These are phyloP conservation scores for Priceomyces fermenticarens DNA, from an alignment of 805 yeast genomes.

Conservation along the genomic window DNA sequence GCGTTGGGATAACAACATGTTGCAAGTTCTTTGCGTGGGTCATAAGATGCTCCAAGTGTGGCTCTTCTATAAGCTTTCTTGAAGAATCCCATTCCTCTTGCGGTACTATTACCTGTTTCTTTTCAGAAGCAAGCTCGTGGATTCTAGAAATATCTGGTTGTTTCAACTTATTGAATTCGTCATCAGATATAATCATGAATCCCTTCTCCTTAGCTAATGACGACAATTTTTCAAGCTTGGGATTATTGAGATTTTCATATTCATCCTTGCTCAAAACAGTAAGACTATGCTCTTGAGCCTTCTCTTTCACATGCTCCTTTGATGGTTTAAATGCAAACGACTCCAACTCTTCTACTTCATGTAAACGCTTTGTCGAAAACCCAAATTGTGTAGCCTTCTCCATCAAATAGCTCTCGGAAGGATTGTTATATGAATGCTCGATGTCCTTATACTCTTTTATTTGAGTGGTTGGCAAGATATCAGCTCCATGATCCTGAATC, in stretches of 20 bases:
- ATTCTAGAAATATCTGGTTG: constrained; percentile 15
- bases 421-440: constrained; percentile 28
- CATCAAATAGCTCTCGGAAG: constrained; percentile 30
- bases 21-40: constrained; percentile 11
- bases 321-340: constrained; percentile 18
- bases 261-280: constrained; percentile 10
- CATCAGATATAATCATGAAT: constrained; percentile 13
- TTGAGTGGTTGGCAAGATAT: constrained; percentile 16
- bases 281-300: constrained; percentile 13
- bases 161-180: constrained; percentile 13
- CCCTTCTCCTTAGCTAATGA: constrained; percentile 16
- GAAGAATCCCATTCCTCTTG: constrained; percentile 11
- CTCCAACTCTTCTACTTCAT: constrained; percentile 10
- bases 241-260: constrained; percentile 12
- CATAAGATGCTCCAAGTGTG: constrained; percentile 17
- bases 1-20: constrained; percentile 3
- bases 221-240: constrained; percentile 18
- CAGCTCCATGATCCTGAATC: constrained; percentile 16
- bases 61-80: constrained; percentile 12
- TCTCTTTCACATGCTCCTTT: constrained; percentile 21
- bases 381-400: constrained; percentile 35
- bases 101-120: constrained; percentile 3
- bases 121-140: constrained; percentile 11
- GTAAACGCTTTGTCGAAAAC: constrained; percentile 18
- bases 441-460: constrained; percentile 13